A percentile compares a stretch with the other conserved stretches of the same genome.
These are phyloP conservation scores for Phytophthora kernoviae DNA, from an alignment of 352 stramenopile genomes.

Conservation along the genomic window DNA sequence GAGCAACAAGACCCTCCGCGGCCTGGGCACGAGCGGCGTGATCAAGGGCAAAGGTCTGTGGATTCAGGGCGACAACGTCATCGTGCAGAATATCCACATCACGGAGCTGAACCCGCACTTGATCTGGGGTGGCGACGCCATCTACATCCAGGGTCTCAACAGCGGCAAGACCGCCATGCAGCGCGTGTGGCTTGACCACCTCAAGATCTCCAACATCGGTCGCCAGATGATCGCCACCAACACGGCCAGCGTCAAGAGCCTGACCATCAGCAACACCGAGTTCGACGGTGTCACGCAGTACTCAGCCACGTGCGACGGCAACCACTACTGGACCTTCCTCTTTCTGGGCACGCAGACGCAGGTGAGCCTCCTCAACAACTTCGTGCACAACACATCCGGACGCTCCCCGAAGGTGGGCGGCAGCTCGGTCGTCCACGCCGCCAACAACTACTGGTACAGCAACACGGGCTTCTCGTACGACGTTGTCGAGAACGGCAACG, in stretches of 20 bases:
- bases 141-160: slow-evolving; percentile 23
- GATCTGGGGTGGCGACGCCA: slow-evolving; percentile 30
- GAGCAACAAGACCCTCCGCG: slow-evolving; percentile 42
- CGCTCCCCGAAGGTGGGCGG: slow-evolving; percentile 19
- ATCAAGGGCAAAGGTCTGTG: slow-evolving; percentile 47
- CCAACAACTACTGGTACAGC: slow-evolving; percentile 41
- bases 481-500: slow-evolving; percentile 15
- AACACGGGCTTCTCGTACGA: slow-evolving; percentile 34
- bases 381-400: slow-evolving; percentile 33
- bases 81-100: slow-evolving; percentile 52
- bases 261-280: slow-evolving; percentile 47
- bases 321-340: slow-evolving; percentile 44
- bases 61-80: slow-evolving; percentile 39
- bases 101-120: slow-evolving; percentile 46
- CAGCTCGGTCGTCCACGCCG: slow-evolving; percentile 17
- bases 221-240: slow-evolving; percentile 40
- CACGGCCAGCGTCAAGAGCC: slow-evolving; percentile 24
- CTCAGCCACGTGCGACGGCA: slow-evolving; percentile 43
- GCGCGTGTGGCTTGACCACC: slow-evolving; percentile 47
- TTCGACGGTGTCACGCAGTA: slow-evolving; percentile 42
- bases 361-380: slow-evolving; percentile 32
- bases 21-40: slow-evolving; percentile 33
- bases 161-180: slow-evolving; percentile 15
- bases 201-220: slow-evolving; percentile 33
- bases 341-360: slow-evolving; percentile 17